Conservation (phyloP, 805 yeast genomes). For the Cyberlindnera xylosilytica region DNA sequence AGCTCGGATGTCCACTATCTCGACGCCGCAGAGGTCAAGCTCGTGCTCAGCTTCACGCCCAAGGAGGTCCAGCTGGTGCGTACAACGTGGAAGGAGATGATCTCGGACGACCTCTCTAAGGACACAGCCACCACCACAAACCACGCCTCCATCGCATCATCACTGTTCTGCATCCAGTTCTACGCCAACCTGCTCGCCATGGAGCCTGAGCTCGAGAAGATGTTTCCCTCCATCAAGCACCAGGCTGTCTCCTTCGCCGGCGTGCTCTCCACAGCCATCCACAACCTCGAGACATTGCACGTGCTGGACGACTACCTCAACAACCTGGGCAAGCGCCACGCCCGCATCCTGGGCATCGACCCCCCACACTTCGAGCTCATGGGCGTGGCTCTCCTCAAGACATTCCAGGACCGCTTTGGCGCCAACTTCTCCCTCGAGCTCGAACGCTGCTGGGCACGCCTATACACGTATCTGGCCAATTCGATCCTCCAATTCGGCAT, state of each 20-base stretch:
- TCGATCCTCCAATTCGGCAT: conserved; percentile 51
- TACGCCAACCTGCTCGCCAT: conserved; percentile 64
- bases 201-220: conserved; percentile 56
- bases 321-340: conserved; percentile 69
- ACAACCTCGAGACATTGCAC: conserved; percentile 57
- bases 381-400: conserved; percentile 70
- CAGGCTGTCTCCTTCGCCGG: conserved; percentile 83
- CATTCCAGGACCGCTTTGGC: conserved; percentile 63
- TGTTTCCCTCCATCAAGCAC: conserved; percentile 73
- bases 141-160: conserved; percentile 41
- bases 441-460: conserved; percentile 68
- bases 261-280: conserved; percentile 64
- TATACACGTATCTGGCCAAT: conserved; percentile 67
- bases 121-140: conserved; percentile 8
- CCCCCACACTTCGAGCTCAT: conserved; percentile 62
- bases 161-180: conserved; percentile 73
- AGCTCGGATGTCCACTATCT: conserved; percentile 21
- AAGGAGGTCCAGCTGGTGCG: conserved; percentile 35
- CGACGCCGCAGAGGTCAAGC: conserved; percentile 20
- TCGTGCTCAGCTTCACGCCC: conserved; percentile 28
- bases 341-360: conserved; percentile 72
- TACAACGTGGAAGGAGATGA: conserved; percentile 37
- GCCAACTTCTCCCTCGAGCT: conserved; percentile 51
- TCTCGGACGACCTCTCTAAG: conserved; percentile 30
- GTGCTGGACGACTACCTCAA: conserved; percentile 56